Conservation (phyloP, 148 eudicot species). For the Rhododendron mucronatum region DNA sequence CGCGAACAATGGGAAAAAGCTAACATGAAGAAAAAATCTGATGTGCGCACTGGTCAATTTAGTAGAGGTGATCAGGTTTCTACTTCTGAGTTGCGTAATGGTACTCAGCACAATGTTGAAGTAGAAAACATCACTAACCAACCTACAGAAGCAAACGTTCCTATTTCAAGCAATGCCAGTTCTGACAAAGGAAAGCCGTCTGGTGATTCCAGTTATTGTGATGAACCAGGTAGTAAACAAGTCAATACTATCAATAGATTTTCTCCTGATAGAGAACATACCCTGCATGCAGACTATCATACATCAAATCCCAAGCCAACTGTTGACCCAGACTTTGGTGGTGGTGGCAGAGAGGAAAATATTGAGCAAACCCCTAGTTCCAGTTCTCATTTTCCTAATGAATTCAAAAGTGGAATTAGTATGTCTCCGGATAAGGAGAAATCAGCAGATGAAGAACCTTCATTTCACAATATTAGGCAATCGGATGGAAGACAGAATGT, state of each 20-base stretch:
- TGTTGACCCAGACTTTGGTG: background rate
- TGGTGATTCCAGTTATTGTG: slow-evolving; percentile 7
- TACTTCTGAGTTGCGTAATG: slow-evolving; percentile 24
- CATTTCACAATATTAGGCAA: background rate
- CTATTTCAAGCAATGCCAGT: slow-evolving; percentile 13
- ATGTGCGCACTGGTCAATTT: slow-evolving; percentile 15
- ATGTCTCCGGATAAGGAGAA: slow-evolving; percentile 3
- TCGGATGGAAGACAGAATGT: slow-evolving; percentile 9
- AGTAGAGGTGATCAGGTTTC: slow-evolving; percentile 15
- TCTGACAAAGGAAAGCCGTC: slow-evolving; percentile 13
- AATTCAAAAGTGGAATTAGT: background rate
- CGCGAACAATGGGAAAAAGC: slow-evolving; percentile 72
- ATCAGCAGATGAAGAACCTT: background rate
- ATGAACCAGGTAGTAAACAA: background rate
- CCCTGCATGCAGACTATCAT: slow-evolving; percentile 5
- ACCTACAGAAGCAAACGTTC: slow-evolving; percentile 6
- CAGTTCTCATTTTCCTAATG: slow-evolving; percentile 4
- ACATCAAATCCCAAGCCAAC: slow-evolving; percentile 11
- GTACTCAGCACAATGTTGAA: slow-evolving; percentile 19
- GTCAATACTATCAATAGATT: background rate
- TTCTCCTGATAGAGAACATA: slow-evolving; percentile 10
- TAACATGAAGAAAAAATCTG: slow-evolving; percentile 35
- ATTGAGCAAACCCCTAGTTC: background rate
- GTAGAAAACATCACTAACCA: slow-evolving; percentile 13
- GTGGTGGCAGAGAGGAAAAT: slow-evolving; percentile 9